Conservation (phyloP, 805 yeast species). For the Wickerhamiella dianesei region DNA sequence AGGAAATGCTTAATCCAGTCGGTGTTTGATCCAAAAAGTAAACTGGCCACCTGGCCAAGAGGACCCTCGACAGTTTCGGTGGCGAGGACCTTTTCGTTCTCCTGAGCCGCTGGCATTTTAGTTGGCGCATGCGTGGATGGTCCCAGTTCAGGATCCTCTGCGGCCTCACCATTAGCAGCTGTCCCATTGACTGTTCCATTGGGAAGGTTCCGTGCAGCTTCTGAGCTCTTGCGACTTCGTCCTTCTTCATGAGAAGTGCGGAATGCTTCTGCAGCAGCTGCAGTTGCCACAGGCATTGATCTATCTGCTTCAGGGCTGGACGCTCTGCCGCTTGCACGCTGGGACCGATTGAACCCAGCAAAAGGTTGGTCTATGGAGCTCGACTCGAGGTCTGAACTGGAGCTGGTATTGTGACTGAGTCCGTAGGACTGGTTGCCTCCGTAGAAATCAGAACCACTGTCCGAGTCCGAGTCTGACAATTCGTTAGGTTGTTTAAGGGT, state of each 20-base stretch:
- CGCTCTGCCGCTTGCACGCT: neutral
- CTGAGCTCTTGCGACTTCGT: neutral
- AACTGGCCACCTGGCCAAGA: slow-evolving; percentile 55
- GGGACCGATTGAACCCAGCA: neutral
- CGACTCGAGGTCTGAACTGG: neutral
- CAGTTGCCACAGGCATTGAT: neutral
- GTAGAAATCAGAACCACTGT: neutral
- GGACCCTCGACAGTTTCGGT: slow-evolving; percentile 52
- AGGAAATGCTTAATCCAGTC: slow-evolving; percentile 32
- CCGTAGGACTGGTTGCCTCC: too few species aligned
- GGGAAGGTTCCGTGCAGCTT: neutral
- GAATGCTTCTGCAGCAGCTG: neutral
- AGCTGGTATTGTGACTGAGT: neutral
- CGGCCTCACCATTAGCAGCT: neutral
- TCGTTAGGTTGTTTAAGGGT: too few species aligned
- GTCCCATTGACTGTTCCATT: neutral
- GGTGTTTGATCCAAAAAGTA: slow-evolving; percentile 55
- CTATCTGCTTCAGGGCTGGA: neutral
- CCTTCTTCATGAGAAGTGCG: neutral
- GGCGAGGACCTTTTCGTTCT: slow-evolving; percentile 39
- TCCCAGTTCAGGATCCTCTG: slow-evolving; percentile 29
- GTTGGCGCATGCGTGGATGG: slow-evolving; percentile 55
- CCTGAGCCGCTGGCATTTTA: slow-evolving; percentile 31
- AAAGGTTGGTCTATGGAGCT: neutral
- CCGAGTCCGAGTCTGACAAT: neutral